These are phyloP conservation scores for Hylodesmum podocarpum DNA, from an alignment of 306 rosid species.

Conservation along the genomic window DNA sequence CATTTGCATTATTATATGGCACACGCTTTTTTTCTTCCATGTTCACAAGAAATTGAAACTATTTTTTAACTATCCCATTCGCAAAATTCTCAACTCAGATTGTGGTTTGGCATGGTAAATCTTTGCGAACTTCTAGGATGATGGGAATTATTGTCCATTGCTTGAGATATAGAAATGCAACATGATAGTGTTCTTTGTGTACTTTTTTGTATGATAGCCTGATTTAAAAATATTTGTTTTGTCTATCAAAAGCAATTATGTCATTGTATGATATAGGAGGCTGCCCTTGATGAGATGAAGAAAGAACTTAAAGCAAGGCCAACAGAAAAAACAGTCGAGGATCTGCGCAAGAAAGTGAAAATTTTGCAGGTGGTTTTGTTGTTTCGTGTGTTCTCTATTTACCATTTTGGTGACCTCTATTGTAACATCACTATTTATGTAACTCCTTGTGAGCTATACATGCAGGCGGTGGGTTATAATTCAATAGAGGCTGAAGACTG, in stretches of 20 bases:
- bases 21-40: not conserved
- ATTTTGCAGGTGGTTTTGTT: conserved; percentile 75
- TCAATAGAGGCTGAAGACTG: conserved; percentile 99
- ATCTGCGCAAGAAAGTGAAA: conserved; percentile 86
- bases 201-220: not conserved
- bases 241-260: not conserved
- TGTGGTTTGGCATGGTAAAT: conserved; percentile 8
- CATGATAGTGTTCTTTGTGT: conserved; percentile 8
- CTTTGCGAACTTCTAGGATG: not conserved
- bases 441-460: conserved; percentile 27
- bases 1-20: not conserved
- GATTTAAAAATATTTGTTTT: not conserved
- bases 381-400: conserved; percentile 6
- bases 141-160: conserved; percentile 12
- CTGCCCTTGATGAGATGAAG: conserved; percentile 74
- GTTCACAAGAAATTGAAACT: conserved; percentile 6
- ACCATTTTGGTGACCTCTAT: conserved; percentile 5
- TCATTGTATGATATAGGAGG: conserved; percentile 50
- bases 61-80: conserved; percentile 3
- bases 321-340: conserved; percentile 81
- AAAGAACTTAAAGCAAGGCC: conserved; percentile 86
- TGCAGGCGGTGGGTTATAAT: conserved; percentile 94
- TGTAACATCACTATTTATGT: conserved; percentile 23
- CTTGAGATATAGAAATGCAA: conserved; percentile 6
- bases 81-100: not conserved